Base-by-base conservation (phyloP, 768 basidiomycete genomes). In the Postia placenta region DNA sequence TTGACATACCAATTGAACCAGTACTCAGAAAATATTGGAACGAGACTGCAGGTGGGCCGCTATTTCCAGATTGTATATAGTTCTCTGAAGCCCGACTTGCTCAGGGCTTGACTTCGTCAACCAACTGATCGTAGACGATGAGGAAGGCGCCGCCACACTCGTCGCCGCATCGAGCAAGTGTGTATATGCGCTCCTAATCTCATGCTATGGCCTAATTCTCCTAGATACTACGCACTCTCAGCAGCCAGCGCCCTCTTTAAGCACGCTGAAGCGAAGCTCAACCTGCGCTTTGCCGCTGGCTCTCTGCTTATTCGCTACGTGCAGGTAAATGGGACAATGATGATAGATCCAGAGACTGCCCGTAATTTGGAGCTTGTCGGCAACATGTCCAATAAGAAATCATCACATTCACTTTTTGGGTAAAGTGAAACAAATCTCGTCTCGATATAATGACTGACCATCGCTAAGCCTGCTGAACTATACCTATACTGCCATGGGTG, bases 321-420 rank as follows among this genome's bases (percentile, higher is more conserved):
- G 1, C 80, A 87, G 1, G 82, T 88, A 0, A 89, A 94, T 62
- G 94, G 94, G 0, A 94, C 91, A 0, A 89, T 97, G 87, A 78
- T 96, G 76, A 87, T 99, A 54, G 96, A 98, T 60, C 76, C 83
- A 0, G 93, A 93, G 52, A 92, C 88, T 0, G 89, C 83, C 2
- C 78, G 79, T 36, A 93, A 95, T 62, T 75, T 99, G 5, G 96
- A 99, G 61, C 73, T 99, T 1, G 86, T 95, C 14, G 79, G 73
- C 7, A 98, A 94, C 61, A 75, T 81, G 59, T 62, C 80, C 4
- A 69, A 68, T 40, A 81, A 78, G 56, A 89, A 81, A 63, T 85
- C 82, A 0, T 60, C 71, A 1, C 81, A 90, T 64, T 90, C 89
- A 0, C 69, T 96, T 0, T 88, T 88, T 67, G 85, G 89, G 92